These are phyloP conservation scores for Chalciporus piperatoides DNA, from an alignment of 1,284 basidiomycete genomes.

Conservation along the genomic window DNA sequence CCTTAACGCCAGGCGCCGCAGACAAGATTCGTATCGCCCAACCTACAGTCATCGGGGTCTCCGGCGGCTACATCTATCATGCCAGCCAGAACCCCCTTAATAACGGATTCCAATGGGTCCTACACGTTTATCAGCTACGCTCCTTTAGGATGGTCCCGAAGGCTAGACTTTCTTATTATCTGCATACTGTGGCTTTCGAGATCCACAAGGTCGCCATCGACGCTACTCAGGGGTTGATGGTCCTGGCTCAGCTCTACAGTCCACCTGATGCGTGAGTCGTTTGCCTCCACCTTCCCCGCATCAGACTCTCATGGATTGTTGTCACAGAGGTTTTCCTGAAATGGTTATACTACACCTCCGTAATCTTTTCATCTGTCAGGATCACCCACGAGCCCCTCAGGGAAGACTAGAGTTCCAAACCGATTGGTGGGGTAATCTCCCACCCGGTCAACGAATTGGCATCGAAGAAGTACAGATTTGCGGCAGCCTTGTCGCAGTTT, in stretches of 20 bases:
- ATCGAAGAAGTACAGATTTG: slow-evolving; percentile 31
- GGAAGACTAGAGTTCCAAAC: slow-evolving; percentile 30
- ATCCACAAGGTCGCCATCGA: slow-evolving; percentile 52
- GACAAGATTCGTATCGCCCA: slow-evolving; percentile 42
- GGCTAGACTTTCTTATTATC: slow-evolving; percentile 45
- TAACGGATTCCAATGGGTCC: slow-evolving; percentile 35
- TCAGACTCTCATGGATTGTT: not conserved
- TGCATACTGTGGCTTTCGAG: slow-evolving; percentile 43
- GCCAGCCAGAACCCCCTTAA: slow-evolving; percentile 41
- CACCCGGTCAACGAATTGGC: slow-evolving; percentile 33
- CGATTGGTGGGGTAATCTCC: slow-evolving; percentile 34
- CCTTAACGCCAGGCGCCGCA: slow-evolving; percentile 48
- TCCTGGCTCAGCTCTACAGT: slow-evolving; percentile 41
- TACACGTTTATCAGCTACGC: slow-evolving; percentile 52
- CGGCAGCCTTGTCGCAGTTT: slow-evolving; percentile 26
- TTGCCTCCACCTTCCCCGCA: slow-evolving; percentile 1
- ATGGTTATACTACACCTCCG: slow-evolving; percentile 29
- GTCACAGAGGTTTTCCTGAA: slow-evolving; percentile 26
- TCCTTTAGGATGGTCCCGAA: slow-evolving; percentile 47
- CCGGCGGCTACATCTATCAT: slow-evolving; percentile 51
- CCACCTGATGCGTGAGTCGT: slow-evolving; percentile 15
- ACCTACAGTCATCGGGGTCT: slow-evolving; percentile 44
- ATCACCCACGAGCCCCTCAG: slow-evolving; percentile 27
- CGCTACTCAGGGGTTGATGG: slow-evolving; percentile 45
- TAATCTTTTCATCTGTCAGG: slow-evolving; percentile 26